A percentile compares a stretch with the other conserved stretches of the same genome.
These are phyloP conservation scores for Platanthera guangdongensis DNA, from an alignment of 106 monocot species.

Conservation along the genomic window DNA sequence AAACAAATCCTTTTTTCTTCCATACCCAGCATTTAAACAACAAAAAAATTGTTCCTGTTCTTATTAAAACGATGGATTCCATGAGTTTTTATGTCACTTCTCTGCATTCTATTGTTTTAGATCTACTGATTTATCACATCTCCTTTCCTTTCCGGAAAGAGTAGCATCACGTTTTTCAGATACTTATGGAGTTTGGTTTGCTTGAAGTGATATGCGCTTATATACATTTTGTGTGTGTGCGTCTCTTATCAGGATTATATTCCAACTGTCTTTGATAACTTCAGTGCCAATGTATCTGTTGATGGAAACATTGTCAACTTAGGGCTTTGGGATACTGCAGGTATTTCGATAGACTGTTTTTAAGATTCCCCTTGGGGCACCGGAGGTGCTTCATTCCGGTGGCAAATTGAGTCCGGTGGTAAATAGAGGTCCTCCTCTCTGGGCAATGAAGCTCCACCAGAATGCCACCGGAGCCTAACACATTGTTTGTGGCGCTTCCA, in stretches of 20 bases:
- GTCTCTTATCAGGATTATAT: constrained; percentile 34
- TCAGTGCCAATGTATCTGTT: constrained; percentile 52
- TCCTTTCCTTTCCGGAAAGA: not conserved
- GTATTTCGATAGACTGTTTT: not conserved
- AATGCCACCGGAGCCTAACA: too few species aligned
- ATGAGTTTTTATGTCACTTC: not conserved
- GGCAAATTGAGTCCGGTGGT: too few species aligned
- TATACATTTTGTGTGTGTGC: not conserved
- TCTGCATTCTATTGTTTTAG: not conserved
- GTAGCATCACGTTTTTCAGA: not conserved
- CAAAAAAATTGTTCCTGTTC: not conserved
- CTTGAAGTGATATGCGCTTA: not conserved
- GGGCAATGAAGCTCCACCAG: too few species aligned
- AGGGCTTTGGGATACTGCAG: constrained; percentile 47
- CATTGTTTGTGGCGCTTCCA: too few species aligned
- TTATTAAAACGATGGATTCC: not conserved
- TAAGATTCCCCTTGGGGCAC: too few species aligned
- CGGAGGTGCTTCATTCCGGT: too few species aligned
- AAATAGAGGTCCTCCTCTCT: too few species aligned
- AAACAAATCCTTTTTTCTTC: constrained; percentile 1
- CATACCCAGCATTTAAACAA: not conserved
- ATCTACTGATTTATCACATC: not conserved
- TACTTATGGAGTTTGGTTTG: not conserved
- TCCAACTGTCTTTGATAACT: constrained; percentile 56
- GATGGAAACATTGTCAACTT: constrained; percentile 54